Evolutionary conservation across 176 grass and related monocot species (phyloP), one percentile per base, ranked within the genome.

Genomic region (Aechmea fasciata): DNA sequence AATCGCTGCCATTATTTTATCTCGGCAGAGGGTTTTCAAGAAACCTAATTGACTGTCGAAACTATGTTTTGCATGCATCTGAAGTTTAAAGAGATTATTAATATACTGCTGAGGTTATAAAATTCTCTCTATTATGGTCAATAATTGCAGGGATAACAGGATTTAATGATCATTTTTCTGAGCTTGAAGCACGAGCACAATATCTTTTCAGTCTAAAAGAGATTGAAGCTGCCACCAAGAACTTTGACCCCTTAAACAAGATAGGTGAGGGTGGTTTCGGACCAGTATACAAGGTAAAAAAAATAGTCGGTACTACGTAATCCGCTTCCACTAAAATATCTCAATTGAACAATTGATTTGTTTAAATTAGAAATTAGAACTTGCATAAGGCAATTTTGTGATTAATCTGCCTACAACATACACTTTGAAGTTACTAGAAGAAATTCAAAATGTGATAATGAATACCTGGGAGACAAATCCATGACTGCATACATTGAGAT

Each of bases 181-280:
- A 85, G 20, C 68, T 82, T 73, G 85, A 87, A 74, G 55, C 88
- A 29, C 65, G 88, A 48, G 69, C 82, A 63, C 88, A 91, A 2
- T 91, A 91, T 72, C 83, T 83, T 64, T 87, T 87, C 74, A 87
- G 76, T 47, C 77, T 91, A 72, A 85, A 87, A 84, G 88, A 91
- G 52, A 87, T 91, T 11, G 75, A 87, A 74, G 86, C 73, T 65
- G 88, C 88, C 67, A 91, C 88, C 57, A 71, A 76, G 33, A 49
- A 80, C 78, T 91, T 91, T 57, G 88, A 91, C 74, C 85, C 88
- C 69, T 73, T 72, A 63, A 87, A 84, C 63, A 91, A 91, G 75
- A 87, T 91, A 74, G 88, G 88, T 25, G 85, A 87, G 70, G 88
- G 88, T 57, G 88, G 85, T 48, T 91, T 91, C 79, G 88, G 88